These are phyloP conservation scores for Tolypocladium tundrense DNA, from an alignment of 2,329 filamentous ascomycete genomes.

Conservation along the genomic window DNA sequence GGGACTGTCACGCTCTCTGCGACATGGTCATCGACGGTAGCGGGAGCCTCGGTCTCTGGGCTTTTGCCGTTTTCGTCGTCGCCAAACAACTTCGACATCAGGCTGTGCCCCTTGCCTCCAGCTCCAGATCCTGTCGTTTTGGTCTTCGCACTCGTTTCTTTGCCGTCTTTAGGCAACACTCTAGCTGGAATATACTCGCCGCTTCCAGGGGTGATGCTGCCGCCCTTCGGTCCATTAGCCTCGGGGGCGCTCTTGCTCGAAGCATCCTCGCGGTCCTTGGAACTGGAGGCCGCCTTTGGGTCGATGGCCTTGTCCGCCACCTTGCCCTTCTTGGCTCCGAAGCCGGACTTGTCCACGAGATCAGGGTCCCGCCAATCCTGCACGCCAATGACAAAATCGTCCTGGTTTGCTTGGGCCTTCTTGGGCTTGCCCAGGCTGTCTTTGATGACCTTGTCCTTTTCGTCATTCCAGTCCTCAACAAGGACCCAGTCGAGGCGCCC, in stretches of 20 bases:
- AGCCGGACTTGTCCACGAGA: conserved; percentile 16
- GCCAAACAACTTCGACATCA: conserved; percentile 41
- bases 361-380: conserved; percentile 82
- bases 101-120: conserved; percentile 21
- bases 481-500: conserved; percentile 66
- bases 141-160: background rate
- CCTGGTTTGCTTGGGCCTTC: conserved; percentile 12
- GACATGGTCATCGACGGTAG: conserved; percentile 11
- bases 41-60: conserved; percentile 12
- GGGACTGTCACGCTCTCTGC: conserved; percentile 2
- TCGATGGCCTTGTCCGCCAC: background rate
- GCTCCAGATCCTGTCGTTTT: conserved; percentile 17
- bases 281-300: background rate
- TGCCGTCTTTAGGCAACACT: conserved; percentile 2
- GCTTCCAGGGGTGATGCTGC: conserved; percentile 61
- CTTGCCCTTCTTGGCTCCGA: conserved; percentile 3
- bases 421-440: conserved; percentile 23
- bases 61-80: conserved; percentile 24
- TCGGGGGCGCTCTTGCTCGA: conserved; percentile 1
- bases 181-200: conserved; percentile 48
- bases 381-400: conserved; percentile 67
- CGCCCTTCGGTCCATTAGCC: conserved; percentile 40
- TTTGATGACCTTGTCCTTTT: conserved; percentile 32
- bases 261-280: conserved; percentile 1
- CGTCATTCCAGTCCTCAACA: conserved; percentile 55